Evolutionary conservation across 176 grass and related monocot species (phyloP).

Genomic region (Zoysia pacifica): DNA sequence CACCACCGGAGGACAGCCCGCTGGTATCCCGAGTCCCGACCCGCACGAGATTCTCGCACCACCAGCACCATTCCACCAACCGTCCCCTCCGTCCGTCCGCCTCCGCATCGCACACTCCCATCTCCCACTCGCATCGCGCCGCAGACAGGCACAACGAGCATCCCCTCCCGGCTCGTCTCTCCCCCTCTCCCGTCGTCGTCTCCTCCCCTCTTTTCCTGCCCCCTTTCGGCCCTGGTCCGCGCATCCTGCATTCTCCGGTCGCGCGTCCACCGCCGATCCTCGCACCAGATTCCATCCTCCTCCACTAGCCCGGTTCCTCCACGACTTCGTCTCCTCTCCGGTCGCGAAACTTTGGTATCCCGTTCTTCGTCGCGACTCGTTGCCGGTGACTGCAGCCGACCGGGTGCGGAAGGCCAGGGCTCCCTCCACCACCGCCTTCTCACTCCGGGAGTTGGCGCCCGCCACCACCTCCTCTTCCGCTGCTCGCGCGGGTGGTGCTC

Average conservation of each 20-base stretch:
- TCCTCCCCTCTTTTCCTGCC: constrained; percentile 3
- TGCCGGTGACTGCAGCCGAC: constrained; percentile 5
- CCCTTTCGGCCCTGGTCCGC: background rate
- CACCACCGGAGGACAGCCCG: constrained; percentile 4
- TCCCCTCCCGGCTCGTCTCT: background rate
- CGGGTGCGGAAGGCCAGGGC: background rate
- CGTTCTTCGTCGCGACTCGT: background rate
- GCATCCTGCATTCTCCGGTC: constrained; percentile 22
- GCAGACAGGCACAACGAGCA: constrained; percentile 26
- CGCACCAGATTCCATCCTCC: constrained; percentile 15
- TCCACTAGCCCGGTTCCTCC: background rate
- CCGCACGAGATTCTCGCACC: constrained; percentile 42
- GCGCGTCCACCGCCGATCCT: constrained; percentile 6
- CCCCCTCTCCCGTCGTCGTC: constrained; percentile 20
- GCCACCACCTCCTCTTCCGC: background rate
- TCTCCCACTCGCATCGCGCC: constrained; percentile 9
- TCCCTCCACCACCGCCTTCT: background rate
- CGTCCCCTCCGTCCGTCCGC: constrained; percentile 8
- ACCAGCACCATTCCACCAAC: background rate
- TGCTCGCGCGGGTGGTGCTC: background rate
- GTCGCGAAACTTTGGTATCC: background rate
- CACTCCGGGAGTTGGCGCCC: background rate
- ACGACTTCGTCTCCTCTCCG: background rate
- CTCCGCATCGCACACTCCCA: constrained; percentile 22
- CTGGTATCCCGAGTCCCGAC: constrained; percentile 22